phyloP scores from a whole-genome alignment of 192 early-diverging fungal genomes.

The Rhizophagus prolifer region DNA sequence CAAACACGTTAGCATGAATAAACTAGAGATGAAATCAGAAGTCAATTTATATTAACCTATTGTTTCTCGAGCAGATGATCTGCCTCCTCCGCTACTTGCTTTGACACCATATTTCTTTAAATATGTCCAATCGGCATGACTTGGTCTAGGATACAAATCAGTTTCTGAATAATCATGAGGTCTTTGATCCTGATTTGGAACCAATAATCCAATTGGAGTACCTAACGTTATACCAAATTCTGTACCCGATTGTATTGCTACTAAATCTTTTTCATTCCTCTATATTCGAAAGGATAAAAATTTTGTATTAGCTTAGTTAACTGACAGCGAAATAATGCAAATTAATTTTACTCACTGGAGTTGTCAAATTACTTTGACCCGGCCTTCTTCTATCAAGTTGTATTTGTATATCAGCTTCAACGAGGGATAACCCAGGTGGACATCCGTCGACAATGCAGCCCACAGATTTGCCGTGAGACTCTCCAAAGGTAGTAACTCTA shows the following conservation, averaged over 20 bases:
- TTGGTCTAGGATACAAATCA: conserved; percentile 92
- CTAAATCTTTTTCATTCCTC: conserved; percentile 94
- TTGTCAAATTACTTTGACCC: conserved; percentile 94
- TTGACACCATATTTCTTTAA: conserved; percentile 95
- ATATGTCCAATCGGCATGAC: conserved; percentile 98
- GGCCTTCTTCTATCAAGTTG: conserved; percentile 91
- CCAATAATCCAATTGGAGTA: conserved; percentile 90
- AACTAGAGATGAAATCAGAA: neutral
- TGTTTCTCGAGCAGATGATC: conserved; percentile 93
- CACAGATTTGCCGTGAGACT: conserved; percentile 98
- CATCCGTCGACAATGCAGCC: conserved; percentile 95
- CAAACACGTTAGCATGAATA: neutral
- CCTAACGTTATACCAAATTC: conserved; percentile 92
- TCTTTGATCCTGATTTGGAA: conserved; percentile 94
- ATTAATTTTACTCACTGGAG: conserved; percentile 66
- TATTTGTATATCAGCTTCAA: conserved; percentile 88
- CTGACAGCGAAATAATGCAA: too few species aligned
- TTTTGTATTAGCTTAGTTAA: neutral
- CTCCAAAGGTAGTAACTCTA: conserved; percentile 93
- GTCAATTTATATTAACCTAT: conserved; percentile 56
- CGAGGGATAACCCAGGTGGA: conserved; percentile 90
- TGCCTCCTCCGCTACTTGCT: conserved; percentile 91
- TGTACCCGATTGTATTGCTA: conserved; percentile 89
- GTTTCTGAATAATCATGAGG: conserved; percentile 96
- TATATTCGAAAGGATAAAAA: conserved; percentile 29